These are phyloP conservation scores for Mucor saturninus DNA, from an alignment of 371 early-diverging fungal genomes.

Conservation along the genomic window DNA sequence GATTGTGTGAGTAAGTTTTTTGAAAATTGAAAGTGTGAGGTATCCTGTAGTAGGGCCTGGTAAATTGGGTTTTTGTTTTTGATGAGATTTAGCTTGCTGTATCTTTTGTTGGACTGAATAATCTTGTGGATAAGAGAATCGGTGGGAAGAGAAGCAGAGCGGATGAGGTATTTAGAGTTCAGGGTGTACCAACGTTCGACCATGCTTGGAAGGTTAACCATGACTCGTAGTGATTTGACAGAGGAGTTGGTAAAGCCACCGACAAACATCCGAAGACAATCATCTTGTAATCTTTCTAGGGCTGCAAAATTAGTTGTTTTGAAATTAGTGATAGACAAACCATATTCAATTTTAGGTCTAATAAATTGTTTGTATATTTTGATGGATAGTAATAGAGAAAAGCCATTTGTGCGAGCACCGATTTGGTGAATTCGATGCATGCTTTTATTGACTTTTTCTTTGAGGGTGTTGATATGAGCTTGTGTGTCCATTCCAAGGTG, in stretches of 20 bases:
- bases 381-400: not conserved
- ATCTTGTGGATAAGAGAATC: not conserved
- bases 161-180: not conserved
- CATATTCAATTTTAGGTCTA: conserved; percentile 11
- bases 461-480: too few species aligned
- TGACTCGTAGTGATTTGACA: conserved; percentile 2
- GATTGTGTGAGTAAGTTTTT: not conserved
- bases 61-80: not conserved
- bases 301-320: not conserved
- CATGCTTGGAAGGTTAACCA: not conserved
- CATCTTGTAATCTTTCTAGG: conserved; percentile 7
- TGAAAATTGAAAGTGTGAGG: not conserved
- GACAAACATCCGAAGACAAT: conserved; percentile 10
- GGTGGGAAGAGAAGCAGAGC: not conserved
- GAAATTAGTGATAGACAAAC: not conserved
- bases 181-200: not conserved
- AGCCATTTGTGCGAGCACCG: not conserved
- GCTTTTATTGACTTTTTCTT: not conserved
- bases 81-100: not conserved
- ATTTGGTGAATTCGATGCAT: conserved; percentile 1
- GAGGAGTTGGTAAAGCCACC: conserved; percentile 5
- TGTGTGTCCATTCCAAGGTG: too few species aligned
- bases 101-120: not conserved
- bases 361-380: not conserved
- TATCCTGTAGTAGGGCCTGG: not conserved